Evolutionary conservation across 228 moss, liverwort and hornwort genomes (phyloP).

Genomic region (Sphagnum magellanicum): DNA sequence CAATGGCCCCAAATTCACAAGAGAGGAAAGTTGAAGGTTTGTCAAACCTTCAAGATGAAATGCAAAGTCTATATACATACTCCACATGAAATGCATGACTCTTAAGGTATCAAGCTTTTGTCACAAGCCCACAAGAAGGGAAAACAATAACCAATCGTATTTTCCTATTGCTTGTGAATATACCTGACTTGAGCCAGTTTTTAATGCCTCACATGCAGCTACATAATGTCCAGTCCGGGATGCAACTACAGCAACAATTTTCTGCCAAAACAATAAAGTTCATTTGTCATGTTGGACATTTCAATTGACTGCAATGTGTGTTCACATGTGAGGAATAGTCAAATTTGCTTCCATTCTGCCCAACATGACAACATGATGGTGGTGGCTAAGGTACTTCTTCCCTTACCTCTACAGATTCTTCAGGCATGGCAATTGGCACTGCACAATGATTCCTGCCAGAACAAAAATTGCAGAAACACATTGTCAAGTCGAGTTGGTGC

Average conservation of each 20-base stretch:
- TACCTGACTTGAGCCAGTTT: conserved; percentile 44
- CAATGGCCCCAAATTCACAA: not conserved
- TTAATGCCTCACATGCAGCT: conserved; percentile 65
- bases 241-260: conserved; percentile 20
- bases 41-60: not conserved
- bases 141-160: not conserved
- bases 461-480: not conserved
- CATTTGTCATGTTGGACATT: not conserved
- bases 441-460: conserved; percentile 21
- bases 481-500: too few species aligned
- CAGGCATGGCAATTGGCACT: conserved; percentile 24
- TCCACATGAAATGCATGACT: too few species aligned
- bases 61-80: too few species aligned
- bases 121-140: too few species aligned
- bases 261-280: conserved; percentile 5
- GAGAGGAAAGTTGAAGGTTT: not conserved
- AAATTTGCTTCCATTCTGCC: not conserved
- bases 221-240: conserved; percentile 20
- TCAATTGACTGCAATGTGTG: not conserved
- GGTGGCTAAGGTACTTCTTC: not conserved
- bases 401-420: conserved; percentile 31
- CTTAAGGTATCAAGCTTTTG: too few species aligned
- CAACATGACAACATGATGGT: too few species aligned
- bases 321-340: not conserved
- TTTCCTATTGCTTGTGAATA: not conserved